Percentiles rank a stretch among this genome's conserved stretches.
phyloP scores from a whole-genome alignment of 805 yeast species.

The Saturnispora gosingensis region DNA sequence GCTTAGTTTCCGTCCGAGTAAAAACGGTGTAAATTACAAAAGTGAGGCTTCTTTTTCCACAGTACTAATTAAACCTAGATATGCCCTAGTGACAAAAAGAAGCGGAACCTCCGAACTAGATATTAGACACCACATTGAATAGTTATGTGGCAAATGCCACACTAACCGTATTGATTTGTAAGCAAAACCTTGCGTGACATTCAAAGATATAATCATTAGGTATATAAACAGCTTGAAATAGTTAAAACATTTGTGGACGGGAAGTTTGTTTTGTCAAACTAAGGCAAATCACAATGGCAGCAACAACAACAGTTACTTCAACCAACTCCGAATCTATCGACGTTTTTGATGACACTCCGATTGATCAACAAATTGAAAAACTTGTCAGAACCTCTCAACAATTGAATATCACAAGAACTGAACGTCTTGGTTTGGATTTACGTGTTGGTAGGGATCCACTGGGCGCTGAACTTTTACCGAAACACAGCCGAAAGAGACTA shows the following conservation, averaged over 20 bases:
- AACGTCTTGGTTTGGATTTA: constrained; percentile 5
- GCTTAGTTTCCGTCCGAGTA: no score
- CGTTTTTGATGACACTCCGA: constrained; percentile 4
- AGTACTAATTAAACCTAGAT: no score
- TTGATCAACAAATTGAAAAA: constrained; percentile 11
- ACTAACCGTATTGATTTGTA: neutral
- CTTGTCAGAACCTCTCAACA: constrained; percentile 9
- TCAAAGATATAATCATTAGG: no score
- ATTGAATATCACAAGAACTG: constrained; percentile 6
- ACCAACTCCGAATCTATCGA: neutral
- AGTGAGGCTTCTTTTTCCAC: no score
- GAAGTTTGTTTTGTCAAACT: neutral
- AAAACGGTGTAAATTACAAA: no score
- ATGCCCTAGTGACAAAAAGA: neutral
- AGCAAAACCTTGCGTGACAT: neutral
- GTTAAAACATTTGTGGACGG: no score
- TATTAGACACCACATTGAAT: neutral
- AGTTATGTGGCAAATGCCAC: neutral
- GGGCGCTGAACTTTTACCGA: constrained; percentile 22
- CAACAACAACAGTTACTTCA: neutral
- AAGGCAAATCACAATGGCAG: neutral
- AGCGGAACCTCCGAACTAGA: neutral
- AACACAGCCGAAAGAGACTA: constrained; percentile 22
- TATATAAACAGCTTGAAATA: no score
- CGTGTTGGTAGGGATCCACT: constrained; percentile 6